phyloP scores from a whole-genome alignment of 2,329 filamentous ascomycete genomes.

The Zymoseptoria passerinii region DNA sequence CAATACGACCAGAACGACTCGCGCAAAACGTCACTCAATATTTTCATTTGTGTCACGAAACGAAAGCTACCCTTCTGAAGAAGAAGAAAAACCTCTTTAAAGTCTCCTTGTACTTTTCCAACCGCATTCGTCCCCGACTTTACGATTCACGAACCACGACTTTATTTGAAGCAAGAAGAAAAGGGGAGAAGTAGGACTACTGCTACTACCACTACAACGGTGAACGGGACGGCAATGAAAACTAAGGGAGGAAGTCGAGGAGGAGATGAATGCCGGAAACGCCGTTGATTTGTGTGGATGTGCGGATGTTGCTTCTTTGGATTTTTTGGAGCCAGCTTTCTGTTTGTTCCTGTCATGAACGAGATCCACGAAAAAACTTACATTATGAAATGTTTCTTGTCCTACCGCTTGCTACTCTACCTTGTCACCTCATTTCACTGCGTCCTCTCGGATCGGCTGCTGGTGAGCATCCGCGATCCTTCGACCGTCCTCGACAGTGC shows the following conservation, averaged over 20 bases:
- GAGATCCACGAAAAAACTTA: background rate
- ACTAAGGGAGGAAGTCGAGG: too few relatives aligned
- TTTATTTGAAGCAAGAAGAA: conserved; percentile 2
- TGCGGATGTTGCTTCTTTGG: background rate
- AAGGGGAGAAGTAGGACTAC: background rate
- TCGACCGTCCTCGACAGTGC: too few relatives aligned
- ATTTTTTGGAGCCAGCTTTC: background rate
- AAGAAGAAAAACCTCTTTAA: background rate
- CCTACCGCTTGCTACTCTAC: background rate
- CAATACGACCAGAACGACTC: conserved; percentile 1
- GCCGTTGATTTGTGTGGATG: background rate
- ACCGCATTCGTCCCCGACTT: conserved; percentile 19
- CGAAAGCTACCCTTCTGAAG: background rate
- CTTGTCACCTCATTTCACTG: too few relatives aligned
- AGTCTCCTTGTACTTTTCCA: conserved; percentile 8
- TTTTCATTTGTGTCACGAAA: conserved; percentile 3
- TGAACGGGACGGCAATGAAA: background rate
- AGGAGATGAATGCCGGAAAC: background rate
- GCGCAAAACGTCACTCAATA: conserved; percentile 7
- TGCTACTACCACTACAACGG: background rate
- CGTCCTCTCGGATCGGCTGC: too few relatives aligned
- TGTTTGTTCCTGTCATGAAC: background rate
- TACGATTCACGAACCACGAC: conserved; percentile 29
- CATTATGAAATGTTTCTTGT: background rate
- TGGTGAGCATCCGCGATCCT: too few relatives aligned